These are phyloP conservation scores for Ceratocystis papillata DNA, from an alignment of 2,329 filamentous ascomycete genomes.

Conservation along the genomic window DNA sequence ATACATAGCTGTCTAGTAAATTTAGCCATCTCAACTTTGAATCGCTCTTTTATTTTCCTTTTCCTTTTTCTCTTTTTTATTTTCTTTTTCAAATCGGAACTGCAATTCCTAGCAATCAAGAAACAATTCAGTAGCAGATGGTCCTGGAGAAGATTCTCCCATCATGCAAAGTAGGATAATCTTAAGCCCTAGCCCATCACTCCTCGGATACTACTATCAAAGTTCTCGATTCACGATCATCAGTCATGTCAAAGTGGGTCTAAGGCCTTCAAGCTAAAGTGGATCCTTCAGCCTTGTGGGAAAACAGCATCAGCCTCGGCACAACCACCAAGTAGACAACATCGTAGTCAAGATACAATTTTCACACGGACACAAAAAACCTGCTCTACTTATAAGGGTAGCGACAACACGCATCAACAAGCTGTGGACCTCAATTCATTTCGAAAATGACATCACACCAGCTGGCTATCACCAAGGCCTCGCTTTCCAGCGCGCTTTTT, in stretches of 20 bases:
- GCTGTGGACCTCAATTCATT: not conserved
- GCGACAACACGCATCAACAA: not conserved
- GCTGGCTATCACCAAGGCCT: constrained; percentile 66
- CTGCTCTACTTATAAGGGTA: not conserved
- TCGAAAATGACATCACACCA: constrained; percentile 44
- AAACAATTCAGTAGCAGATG: no score
- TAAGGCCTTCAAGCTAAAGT: not conserved
- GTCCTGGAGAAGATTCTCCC: no score
- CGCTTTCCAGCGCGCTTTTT: constrained; percentile 63
- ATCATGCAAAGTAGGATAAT: no score
- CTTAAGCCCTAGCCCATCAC: no score
- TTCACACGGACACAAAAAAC: not conserved
- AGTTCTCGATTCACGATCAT: no score
- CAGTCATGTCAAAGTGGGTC: no score
- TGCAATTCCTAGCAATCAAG: not conserved
- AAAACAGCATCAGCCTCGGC: not conserved
- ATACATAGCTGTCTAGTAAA: not conserved
- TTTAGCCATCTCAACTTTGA: not conserved
- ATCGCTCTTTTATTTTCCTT: not conserved
- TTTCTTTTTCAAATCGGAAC: not conserved
- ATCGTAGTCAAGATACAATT: not conserved
- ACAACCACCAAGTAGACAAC: not conserved
- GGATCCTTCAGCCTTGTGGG: constrained; percentile 21
- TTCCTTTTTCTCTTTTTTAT: not conserved
- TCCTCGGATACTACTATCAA: no score